Percentiles rank a stretch among this genome's conserved stretches.
Conservation (phyloP, 1,139 yeast species). For the Hyphopichia khmerensis region DNA sequence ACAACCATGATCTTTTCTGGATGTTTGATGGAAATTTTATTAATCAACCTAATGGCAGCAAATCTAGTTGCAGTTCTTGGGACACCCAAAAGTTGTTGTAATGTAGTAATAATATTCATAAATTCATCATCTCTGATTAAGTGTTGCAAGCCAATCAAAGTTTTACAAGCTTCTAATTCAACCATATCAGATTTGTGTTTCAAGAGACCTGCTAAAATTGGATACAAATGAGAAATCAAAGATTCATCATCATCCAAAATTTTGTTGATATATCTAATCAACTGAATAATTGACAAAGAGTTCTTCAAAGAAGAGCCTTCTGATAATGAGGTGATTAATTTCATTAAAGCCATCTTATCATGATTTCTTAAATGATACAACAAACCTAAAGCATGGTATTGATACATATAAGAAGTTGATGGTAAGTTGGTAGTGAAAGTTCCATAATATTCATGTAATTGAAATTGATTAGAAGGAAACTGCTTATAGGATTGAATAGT, state of each 20-base stretch:
- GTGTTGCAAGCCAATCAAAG: constrained; percentile 63
- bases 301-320: constrained; percentile 63
- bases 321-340: constrained; percentile 79
- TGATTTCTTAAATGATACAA: constrained; percentile 85
- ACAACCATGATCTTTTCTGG: constrained; percentile 74
- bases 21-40: constrained; percentile 75
- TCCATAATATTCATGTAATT: constrained; percentile 55
- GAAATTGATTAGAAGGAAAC: constrained; percentile 59
- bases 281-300: constrained; percentile 78
- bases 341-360: constrained; percentile 92
- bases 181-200: constrained; percentile 87
- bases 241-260: constrained; percentile 61
- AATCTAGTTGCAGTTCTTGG: constrained; percentile 90
- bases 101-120: constrained; percentile 61
- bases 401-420: constrained; percentile 76
- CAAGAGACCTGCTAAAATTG: constrained; percentile 68
- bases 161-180: constrained; percentile 89
- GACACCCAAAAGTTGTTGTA: constrained; percentile 77
- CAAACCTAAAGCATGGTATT: constrained; percentile 93
- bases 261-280: constrained; percentile 79
- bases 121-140: constrained; percentile 63
- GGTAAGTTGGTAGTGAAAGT: constrained; percentile 53
- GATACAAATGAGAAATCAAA: constrained; percentile 55
- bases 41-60: constrained; percentile 88
- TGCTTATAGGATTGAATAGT: constrained; percentile 70